A percentile compares a stretch with the other conserved stretches of the same genome.
phyloP scores from a whole-genome alignment of 2,329 filamentous ascomycete species.

The Ascochyta pisi region DNA sequence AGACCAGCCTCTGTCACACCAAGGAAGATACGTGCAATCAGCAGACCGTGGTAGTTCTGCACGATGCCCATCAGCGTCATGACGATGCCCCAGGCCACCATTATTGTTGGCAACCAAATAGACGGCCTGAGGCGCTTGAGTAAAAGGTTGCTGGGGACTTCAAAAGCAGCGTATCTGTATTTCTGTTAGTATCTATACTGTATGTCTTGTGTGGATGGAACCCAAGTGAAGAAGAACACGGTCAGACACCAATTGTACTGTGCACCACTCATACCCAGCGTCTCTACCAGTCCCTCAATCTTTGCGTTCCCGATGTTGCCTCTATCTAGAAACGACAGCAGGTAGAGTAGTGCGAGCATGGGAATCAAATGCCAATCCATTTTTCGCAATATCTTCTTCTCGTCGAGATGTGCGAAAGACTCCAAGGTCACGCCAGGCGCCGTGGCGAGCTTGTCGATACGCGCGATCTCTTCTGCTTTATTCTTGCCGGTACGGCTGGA shows the following conservation, averaged over 20 bases:
- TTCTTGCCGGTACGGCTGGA: constrained; percentile 13
- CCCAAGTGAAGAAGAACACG: constrained; percentile 66
- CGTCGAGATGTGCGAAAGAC: constrained; percentile 48
- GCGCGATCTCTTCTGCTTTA: constrained; percentile 26
- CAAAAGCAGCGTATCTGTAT: constrained; percentile 47
- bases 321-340: constrained; percentile 46
- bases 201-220: too few relatives aligned
- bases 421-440: constrained; percentile 33
- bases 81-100: constrained; percentile 58
- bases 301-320: constrained; percentile 54
- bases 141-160: constrained; percentile 66
- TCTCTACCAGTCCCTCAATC: constrained; percentile 43
- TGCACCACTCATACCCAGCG: constrained; percentile 54
- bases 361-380: constrained; percentile 51
- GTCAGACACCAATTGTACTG: constrained; percentile 71
- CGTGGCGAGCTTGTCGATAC: constrained; percentile 37
- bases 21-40: constrained; percentile 56
- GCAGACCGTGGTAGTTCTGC: constrained; percentile 53
- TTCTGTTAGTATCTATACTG: not conserved
- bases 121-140: constrained; percentile 64
- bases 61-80: constrained; percentile 60
- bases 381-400: constrained; percentile 50
- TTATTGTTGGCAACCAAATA: constrained; percentile 54
- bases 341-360: constrained; percentile 49
- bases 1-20: constrained; percentile 48